phyloP scores from a whole-genome alignment of 1,284 basidiomycete species.

The Boletus holoroseus region DNA sequence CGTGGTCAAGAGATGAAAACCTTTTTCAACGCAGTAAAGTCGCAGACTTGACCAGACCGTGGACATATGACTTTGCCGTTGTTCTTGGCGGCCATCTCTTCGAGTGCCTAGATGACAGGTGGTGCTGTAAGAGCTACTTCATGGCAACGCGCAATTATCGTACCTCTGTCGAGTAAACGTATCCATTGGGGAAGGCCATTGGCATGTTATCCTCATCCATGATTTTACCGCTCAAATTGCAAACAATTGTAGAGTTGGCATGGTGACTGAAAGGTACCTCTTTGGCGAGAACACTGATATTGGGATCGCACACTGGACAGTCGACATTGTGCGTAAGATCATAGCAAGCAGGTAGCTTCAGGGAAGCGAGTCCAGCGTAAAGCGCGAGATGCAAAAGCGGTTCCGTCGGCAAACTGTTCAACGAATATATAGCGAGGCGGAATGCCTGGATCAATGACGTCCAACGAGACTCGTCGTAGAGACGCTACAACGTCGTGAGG shows the following conservation, averaged over 20 bases:
- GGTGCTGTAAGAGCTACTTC: slow-evolving; percentile 9
- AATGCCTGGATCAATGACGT: slow-evolving; percentile 66
- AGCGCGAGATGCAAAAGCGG: slow-evolving; percentile 82
- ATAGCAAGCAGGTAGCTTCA: slow-evolving; percentile 80
- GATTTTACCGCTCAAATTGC: slow-evolving; percentile 82
- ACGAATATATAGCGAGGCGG: slow-evolving; percentile 75
- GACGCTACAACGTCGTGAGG: slow-evolving; percentile 47
- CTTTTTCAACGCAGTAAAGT: slow-evolving; percentile 69
- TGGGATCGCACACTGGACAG: slow-evolving; percentile 86
- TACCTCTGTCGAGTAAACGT: slow-evolving; percentile 90
- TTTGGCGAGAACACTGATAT: slow-evolving; percentile 70
- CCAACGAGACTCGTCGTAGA: slow-evolving; percentile 83
- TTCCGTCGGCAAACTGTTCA: slow-evolving; percentile 83
- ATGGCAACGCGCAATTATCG: slow-evolving; percentile 23
- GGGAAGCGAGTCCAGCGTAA: slow-evolving; percentile 81
- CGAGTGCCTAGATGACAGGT: slow-evolving; percentile 54
- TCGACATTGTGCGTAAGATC: slow-evolving; percentile 69
- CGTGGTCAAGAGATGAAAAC: slow-evolving; percentile 71
- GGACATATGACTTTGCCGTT: slow-evolving; percentile 78
- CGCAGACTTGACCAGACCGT: slow-evolving; percentile 60
- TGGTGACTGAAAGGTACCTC: slow-evolving; percentile 94
- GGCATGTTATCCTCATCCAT: slow-evolving; percentile 94
- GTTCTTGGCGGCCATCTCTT: slow-evolving; percentile 77
- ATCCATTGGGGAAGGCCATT: slow-evolving; percentile 86
- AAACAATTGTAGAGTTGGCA: slow-evolving; percentile 93